Evolutionary conservation across 129 eudicot species (phyloP), one percentile per base, ranked within the genome.

Genomic region (Artemisia tridentata): DNA sequence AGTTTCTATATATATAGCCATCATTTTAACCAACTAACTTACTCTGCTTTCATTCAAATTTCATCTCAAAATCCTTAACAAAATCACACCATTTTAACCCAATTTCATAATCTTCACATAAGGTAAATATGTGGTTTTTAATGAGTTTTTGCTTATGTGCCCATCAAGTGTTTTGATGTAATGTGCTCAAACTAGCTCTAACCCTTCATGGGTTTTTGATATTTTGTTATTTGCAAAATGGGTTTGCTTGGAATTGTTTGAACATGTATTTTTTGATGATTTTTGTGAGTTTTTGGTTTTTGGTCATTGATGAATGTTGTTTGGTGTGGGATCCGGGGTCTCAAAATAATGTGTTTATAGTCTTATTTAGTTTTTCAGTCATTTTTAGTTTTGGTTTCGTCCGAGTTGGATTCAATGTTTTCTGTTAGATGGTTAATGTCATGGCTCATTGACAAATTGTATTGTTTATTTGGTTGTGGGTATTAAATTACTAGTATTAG

Each of bases 371-470:
- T 38, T 38, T 38, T 38, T 38, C 10, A 1, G 9, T 34, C 1
- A 7, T 34, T 34, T 34, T 34, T 34, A 34, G 43, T 34, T 34
- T 1, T 1, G 43, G 29, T 25, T 25, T 4, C 29, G 16, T 46
- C 11, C 10, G 25, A 0, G 25, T 3, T 25, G 29, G 29, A 25
- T 61, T 72, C 12, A 27, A 61, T 60, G 48, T 45, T 58, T 75
- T 67, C 52, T 57, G 62, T 67, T 31, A 43, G 58, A 27, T 75
- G 50, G 16, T 65, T 75, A 34, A 27, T 75, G 5, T 68, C 68
- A 76, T 63, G 59, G 43, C 68, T 67, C 69, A n/a, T n/a, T n/a
- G n/a, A n/a, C n/a, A 68, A 68, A 68, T 61, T 75, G 69, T 50
- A 52, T 69, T 59, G 71, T 38, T 58, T 76, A 55, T 63, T 31